Evolutionary conservation across 495 filamentous ascomycete genomes (phyloP).

Genomic region (Neurospora intermedia): DNA sequence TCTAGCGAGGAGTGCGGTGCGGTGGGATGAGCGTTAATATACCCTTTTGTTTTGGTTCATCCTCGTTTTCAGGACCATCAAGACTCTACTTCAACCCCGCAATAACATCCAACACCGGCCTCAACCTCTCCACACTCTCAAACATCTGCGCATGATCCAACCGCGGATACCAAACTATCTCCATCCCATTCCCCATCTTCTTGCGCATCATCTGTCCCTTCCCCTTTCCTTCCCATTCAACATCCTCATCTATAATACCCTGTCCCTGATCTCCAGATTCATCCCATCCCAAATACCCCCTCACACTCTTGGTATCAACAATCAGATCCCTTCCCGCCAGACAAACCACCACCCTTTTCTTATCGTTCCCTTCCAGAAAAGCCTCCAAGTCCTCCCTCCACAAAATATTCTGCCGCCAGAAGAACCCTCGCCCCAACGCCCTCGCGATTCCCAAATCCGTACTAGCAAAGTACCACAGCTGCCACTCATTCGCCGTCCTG

Average conservation of each 20-base stretch:
- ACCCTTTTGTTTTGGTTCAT: background rate
- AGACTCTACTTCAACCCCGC: background rate
- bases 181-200: constrained; percentile 29
- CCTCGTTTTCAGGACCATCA: no score
- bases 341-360: constrained; percentile 41
- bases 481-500: constrained; percentile 47
- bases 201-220: background rate
- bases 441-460: constrained; percentile 53
- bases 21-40: background rate
- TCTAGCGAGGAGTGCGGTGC: background rate
- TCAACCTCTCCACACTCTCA: constrained; percentile 33
- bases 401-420: constrained; percentile 56
- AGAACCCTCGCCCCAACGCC: constrained; percentile 49
- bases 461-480: constrained; percentile 56
- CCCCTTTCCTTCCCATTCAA: constrained; percentile 3
- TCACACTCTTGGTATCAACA: constrained; percentile 47
- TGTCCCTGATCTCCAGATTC: constrained; percentile 7
- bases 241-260: background rate
- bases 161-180: constrained; percentile 50
- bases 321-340: constrained; percentile 54
- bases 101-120: constrained; percentile 32
- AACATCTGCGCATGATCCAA: constrained; percentile 63
- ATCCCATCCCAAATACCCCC: constrained; percentile 41
- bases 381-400: constrained; percentile 50
- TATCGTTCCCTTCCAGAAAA: background rate